Base-by-base conservation (phyloP, 2,329 filamentous ascomycete species). In the Penicillium glabrum region DNA sequence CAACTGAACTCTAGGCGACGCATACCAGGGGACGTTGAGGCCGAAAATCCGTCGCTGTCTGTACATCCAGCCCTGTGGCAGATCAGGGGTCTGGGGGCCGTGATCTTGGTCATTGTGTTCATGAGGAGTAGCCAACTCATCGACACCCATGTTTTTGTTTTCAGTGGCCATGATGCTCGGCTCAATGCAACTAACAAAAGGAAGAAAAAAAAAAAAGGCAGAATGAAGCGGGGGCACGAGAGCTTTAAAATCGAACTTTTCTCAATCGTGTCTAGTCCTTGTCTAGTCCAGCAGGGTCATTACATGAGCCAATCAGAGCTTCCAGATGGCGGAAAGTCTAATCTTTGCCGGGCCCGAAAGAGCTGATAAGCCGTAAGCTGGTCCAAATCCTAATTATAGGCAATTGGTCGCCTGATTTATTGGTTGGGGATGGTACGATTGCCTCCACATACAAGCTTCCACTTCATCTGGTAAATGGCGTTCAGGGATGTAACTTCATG, bases 1-100 rank as follows among this genome's bases (percentile, higher is more conserved):
- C 43, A 91, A 80, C 76, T 91, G 88, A 55, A 87, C 74, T 67
- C 83, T 83, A 24, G 88, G 88, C 60, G 88, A 89, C 37, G 88
- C 88, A 70, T 88, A 91, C 82, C 86, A 89, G 39, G 77, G 74
- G 7, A 86, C 52, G 58, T 80, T 79, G 44, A 72, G 70, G 21
- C 80, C 79, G 56, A 89, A 50, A 14, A 50, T 7, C 0, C 47
- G 49, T 74, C 78, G 68, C 82, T 69, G 47, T 78, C 75, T 83
- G 79, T 90, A 89, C 72, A 83, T 86, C 68, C 69, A 67, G 16
- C 73, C 51, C 5, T 47, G 5, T 1, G 65, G 65, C 21, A 50
- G 23, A 50, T 39, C 47, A 16, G 47, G 31, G 26, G 16, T 23
- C 2, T 39, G 16, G 35, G 23, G 6, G 21, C 8, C 5, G 2